Evolutionary conservation across 164 flowering plant genomes (phyloP).

Genomic region (Magnolia changhungtana): DNA sequence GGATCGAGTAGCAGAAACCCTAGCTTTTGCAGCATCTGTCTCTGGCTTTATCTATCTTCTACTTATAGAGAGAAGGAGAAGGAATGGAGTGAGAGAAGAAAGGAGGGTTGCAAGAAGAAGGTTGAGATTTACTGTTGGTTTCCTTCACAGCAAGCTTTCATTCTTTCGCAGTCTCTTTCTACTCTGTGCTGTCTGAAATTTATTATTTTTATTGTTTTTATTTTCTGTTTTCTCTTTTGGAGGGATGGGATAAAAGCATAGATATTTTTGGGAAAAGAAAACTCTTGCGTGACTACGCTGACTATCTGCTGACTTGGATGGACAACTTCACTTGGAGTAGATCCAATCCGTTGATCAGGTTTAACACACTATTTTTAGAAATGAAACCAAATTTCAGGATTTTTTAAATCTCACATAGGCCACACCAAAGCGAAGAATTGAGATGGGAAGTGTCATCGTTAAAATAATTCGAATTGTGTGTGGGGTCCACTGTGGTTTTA

Average conservation of each 20-base stretch:
- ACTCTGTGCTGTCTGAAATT: not conserved
- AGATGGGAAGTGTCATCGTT: too few relatives aligned
- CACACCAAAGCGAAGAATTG: too few relatives aligned
- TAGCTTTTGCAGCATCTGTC: slow-evolving; percentile 14
- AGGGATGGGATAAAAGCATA: not conserved
- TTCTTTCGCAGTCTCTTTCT: slow-evolving; percentile 12
- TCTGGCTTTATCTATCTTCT: slow-evolving; percentile 8
- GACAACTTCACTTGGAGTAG: too few relatives aligned
- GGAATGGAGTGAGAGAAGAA: not conserved
- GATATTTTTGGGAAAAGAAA: too few relatives aligned
- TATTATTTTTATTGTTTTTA: not conserved
- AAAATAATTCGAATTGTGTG: too few relatives aligned
- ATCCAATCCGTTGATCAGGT: too few relatives aligned
- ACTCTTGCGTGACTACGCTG: too few relatives aligned
- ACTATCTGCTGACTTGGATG: too few relatives aligned
- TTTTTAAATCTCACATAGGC: too few relatives aligned
- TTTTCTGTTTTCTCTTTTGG: not conserved
- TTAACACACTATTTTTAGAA: too few relatives aligned
- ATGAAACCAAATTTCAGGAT: too few relatives aligned
- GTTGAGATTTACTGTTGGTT: slow-evolving; percentile 30
- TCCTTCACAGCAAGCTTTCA: slow-evolving; percentile 39
- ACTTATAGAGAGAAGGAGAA: slow-evolving; percentile 6
- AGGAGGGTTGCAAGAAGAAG: not conserved
- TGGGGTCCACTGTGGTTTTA: too few relatives aligned
- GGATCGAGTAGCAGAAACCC: slow-evolving; percentile 15